Base-by-base conservation (phyloP, 1,139 yeast species). In the Zygosaccharomyces sapae region DNA sequence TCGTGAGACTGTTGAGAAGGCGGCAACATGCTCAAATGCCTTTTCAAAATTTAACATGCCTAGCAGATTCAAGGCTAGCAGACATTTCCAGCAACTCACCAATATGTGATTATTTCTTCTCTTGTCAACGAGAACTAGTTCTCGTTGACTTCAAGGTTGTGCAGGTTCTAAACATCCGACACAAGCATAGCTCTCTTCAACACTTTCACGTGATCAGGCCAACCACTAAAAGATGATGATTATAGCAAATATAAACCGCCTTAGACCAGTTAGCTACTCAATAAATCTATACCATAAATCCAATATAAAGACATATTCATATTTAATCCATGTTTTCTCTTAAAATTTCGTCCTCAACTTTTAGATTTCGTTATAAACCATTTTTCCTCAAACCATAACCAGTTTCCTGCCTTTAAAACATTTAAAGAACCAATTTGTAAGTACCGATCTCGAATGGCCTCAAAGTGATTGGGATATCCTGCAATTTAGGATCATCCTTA, bases 361-460 rank as follows among this genome's bases (percentile, higher is more conserved):
- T 27, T 27, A 27, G 10, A 27, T 10, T 9, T 27, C 31, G n/a
- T 27, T 12, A 27, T 27, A 1, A 6, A 12, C 31, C n/a, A 7
- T 10, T 4, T 27, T 2, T 9, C 9, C 27, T 9, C 4, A n/a
- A 7, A 24, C 1, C 27, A 7, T 7, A 7, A 2, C 9, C 27
- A 2, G 2, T 7, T 34, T 10, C 8, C 10, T 9, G 4, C 19
- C 10, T 33, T 10, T 25, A 18, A 25, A 20, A 5, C n/a, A 3
- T 33, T 45, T 49, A 48, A 45, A 78, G 70, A 47, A 75, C 69
- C 30, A 80, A 67, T 56, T 78, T 78, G 62, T 65, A 81, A 4
- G 89, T 80, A 5, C 83, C 86, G 54, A 89, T 79, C 62, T 88
- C 96, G 67, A 89, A 90, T 1, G 90, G 85, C 55, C 83, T 76